Conservation (phyloP, 2,329 filamentous ascomycete species). For the Penicillium corylophilum region DNA sequence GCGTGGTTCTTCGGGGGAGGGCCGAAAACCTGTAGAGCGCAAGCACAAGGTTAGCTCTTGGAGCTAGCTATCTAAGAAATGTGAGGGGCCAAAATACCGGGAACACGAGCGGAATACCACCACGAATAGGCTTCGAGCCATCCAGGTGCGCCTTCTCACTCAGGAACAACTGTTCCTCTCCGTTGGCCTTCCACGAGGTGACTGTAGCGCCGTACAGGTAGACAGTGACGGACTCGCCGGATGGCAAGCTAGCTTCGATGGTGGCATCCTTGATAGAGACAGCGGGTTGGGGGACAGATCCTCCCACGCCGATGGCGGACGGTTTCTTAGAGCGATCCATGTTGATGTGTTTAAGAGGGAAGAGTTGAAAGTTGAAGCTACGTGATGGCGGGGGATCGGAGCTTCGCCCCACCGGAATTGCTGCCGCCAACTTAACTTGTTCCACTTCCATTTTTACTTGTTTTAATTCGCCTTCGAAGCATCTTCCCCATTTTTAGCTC, state of each 20-base stretch:
- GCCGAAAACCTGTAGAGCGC: constrained; percentile 68
- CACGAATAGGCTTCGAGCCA: constrained; percentile 83
- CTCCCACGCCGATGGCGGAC: constrained; percentile 70
- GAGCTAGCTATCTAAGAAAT: not conserved
- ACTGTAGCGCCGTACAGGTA: constrained; percentile 92
- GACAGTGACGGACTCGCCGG: constrained; percentile 81
- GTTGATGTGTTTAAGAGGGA: not conserved
- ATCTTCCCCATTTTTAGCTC: not conserved
- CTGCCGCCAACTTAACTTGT: not conserved
- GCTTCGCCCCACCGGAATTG: not conserved
- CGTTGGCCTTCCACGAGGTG: constrained; percentile 82
- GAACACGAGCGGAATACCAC: constrained; percentile 90
- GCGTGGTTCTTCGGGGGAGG: constrained; percentile 72
- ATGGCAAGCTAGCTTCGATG: constrained; percentile 77
- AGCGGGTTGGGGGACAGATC: constrained; percentile 71
- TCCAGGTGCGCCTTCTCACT: constrained; percentile 78
- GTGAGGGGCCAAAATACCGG: constrained; percentile 60
- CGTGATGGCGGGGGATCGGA: constrained; percentile 15
- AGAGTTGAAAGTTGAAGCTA: constrained; percentile 1
- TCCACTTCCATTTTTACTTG: not conserved
- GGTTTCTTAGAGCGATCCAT: constrained; percentile 84
- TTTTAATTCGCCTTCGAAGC: not conserved
- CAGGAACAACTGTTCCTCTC: constrained; percentile 81
- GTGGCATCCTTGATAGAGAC: constrained; percentile 72
- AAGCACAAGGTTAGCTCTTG: constrained; percentile 17